phyloP scores from a whole-genome alignment of 352 stramenopile species.

The Globisporangium splendens region DNA sequence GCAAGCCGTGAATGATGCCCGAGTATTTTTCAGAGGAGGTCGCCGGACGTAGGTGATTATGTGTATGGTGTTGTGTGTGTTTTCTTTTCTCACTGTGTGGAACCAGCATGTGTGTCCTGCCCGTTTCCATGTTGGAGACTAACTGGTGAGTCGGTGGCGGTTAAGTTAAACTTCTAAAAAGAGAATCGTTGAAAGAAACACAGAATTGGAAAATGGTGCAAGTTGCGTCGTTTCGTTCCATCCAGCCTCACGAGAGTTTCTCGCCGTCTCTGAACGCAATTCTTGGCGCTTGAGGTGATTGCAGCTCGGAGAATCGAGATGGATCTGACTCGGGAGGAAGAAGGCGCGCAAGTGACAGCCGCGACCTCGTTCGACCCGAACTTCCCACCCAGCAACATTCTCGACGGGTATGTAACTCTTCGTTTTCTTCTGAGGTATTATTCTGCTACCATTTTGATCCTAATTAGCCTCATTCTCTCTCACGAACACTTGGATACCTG shows the following conservation, averaged over 20 bases:
- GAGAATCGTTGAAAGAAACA: slow-evolving; percentile 1
- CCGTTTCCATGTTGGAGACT: not conserved
- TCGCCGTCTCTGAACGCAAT: too few relatives aligned
- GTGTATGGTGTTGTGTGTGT: not conserved
- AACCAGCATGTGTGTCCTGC: slow-evolving; percentile 2
- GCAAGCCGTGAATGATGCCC: not conserved
- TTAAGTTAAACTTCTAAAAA: slow-evolving; percentile 12
- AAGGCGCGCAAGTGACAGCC: slow-evolving; percentile 75
- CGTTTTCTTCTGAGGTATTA: not conserved
- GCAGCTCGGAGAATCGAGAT: slow-evolving; percentile 20
- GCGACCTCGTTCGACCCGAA: slow-evolving; percentile 74
- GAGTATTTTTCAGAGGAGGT: not conserved
- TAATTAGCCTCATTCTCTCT: too few relatives aligned
- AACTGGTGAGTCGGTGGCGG: not conserved
- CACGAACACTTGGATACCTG: not conserved
- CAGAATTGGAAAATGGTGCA: slow-evolving; percentile 1
- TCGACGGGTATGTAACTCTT: slow-evolving; percentile 53
- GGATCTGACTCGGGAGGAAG: slow-evolving; percentile 79
- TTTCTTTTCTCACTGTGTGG: not conserved
- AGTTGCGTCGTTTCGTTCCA: slow-evolving; percentile 7
- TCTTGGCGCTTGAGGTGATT: too few relatives aligned
- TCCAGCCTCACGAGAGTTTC: too few relatives aligned
- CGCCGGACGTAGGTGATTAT: not conserved
- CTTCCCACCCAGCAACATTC: slow-evolving; percentile 71
- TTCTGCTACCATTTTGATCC: too few relatives aligned